Conservation (phyloP, 2,329 filamentous ascomycete genomes). For the Claviceps citrina region DNA sequence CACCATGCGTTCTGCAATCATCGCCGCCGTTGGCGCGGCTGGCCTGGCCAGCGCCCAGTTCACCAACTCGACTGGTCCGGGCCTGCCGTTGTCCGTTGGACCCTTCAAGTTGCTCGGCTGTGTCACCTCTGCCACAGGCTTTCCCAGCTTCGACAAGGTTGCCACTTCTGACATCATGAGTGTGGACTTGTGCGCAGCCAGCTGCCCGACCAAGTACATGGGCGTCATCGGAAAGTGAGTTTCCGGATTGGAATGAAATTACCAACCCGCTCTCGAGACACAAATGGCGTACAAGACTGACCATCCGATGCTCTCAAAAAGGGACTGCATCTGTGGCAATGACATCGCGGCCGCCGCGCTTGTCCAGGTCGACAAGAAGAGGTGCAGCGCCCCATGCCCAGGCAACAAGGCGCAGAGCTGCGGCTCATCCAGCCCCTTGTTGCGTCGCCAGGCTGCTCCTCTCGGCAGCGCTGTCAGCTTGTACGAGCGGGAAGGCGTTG, state of each 20-base stretch:
- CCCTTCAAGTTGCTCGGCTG: slow-evolving; percentile 16
- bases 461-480: slow-evolving; percentile 1
- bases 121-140: slow-evolving; percentile 9
- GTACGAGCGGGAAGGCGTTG: background rate
- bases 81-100: slow-evolving; percentile 9
- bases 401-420: slow-evolving; percentile 12
- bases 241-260: too few relatives aligned
- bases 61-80: slow-evolving; percentile 3
- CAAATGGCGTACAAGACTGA: background rate
- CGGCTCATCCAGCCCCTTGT: slow-evolving; percentile 9
- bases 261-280: too few relatives aligned
- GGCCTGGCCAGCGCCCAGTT: slow-evolving; percentile 15
- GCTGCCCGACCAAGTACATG: slow-evolving; percentile 13
- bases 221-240: slow-evolving; percentile 14
- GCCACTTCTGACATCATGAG: slow-evolving; percentile 9
- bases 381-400: slow-evolving; percentile 16
- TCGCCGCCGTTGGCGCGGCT: slow-evolving; percentile 18
- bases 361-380: slow-evolving; percentile 4
- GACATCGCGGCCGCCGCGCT: slow-evolving; percentile 6
- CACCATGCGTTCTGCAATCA: slow-evolving; percentile 18
- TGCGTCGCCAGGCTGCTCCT: background rate
- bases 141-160: slow-evolving; percentile 12
- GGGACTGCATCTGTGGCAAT: slow-evolving; percentile 18
- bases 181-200: slow-evolving; percentile 14
- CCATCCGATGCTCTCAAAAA: background rate